Conservation (phyloP, 345 rosid species). For the Arabis hirsuta region DNA sequence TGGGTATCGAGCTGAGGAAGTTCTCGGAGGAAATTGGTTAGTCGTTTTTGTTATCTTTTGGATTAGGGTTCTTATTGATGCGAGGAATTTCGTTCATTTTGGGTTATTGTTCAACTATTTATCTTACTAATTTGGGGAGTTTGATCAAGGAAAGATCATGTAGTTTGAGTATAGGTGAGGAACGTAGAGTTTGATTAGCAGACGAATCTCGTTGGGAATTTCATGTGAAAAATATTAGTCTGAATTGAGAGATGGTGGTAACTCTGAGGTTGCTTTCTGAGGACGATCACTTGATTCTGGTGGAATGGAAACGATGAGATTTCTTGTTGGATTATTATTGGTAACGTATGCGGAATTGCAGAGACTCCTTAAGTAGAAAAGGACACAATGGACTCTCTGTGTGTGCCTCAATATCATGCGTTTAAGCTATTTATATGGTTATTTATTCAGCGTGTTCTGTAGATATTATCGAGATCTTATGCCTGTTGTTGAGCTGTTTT, state of each 20-base stretch:
- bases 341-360: neutral
- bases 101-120: neutral
- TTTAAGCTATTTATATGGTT: neutral
- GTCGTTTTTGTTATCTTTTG: conserved; percentile 31
- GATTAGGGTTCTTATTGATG: conserved; percentile 17
- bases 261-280: neutral
- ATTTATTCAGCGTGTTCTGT: neutral
- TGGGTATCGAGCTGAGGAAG: conserved; percentile 90
- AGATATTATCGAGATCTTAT: neutral
- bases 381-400: neutral
- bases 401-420: neutral
- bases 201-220: neutral
- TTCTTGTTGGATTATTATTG: neutral
- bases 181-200: conserved; percentile 6
- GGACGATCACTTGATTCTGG: conserved; percentile 10
- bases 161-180: conserved; percentile 18
- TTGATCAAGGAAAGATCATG: conserved; percentile 14
- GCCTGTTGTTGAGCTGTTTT: conserved; percentile 21
- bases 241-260: neutral
- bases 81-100: conserved; percentile 3
- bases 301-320: conserved; percentile 4
- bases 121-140: neutral
- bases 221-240: neutral
- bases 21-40: conserved; percentile 90
- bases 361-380: neutral